These are phyloP conservation scores for Dothideomycetidae sp. DNA, from an alignment of 2,329 filamentous ascomycete genomes.

Conservation along the genomic window DNA sequence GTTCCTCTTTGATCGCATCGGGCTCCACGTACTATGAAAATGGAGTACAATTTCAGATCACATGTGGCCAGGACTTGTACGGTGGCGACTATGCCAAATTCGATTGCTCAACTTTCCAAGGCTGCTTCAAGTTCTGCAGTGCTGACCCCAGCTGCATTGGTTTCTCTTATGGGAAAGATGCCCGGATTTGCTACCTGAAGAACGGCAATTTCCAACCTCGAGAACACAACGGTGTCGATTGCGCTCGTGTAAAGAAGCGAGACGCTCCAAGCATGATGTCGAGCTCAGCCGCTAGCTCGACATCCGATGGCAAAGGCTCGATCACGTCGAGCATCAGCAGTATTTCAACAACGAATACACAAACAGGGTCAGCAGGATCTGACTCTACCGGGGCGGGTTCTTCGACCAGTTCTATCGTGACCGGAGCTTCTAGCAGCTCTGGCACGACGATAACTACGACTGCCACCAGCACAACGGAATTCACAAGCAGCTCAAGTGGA, in stretches of 20 bases:
- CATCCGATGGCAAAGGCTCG: too few relatives aligned
- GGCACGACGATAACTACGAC: too few relatives aligned
- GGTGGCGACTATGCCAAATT: slow-evolving; percentile 7
- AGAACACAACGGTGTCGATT: slow-evolving; percentile 3
- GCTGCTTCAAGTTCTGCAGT: slow-evolving; percentile 7
- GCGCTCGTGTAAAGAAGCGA: slow-evolving; percentile 2
- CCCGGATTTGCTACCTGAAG: slow-evolving; percentile 7
- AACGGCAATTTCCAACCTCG: slow-evolving; percentile 1
- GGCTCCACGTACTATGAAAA: slow-evolving; percentile 1
- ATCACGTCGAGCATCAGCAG: too few relatives aligned
- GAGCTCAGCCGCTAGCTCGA: too few relatives aligned
- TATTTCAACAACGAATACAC: too few relatives aligned
- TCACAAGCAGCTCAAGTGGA: too few relatives aligned
- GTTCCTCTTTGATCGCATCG: neutral
- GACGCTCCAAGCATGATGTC: too few relatives aligned
- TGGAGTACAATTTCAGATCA: slow-evolving; percentile 3
- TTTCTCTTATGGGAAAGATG: slow-evolving; percentile 7
- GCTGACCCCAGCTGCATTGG: slow-evolving; percentile 2
- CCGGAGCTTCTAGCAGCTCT: too few relatives aligned
- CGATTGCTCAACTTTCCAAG: slow-evolving; percentile 1
- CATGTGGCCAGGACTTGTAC: slow-evolving; percentile 4
- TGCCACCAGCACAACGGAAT: too few relatives aligned
- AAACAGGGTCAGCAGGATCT: too few relatives aligned
- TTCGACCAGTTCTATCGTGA: too few relatives aligned
- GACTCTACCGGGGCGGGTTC: too few relatives aligned